These are phyloP conservation scores for Colletotrichum melonis DNA, from an alignment of 2,329 filamentous ascomycete genomes.

Conservation along the genomic window DNA sequence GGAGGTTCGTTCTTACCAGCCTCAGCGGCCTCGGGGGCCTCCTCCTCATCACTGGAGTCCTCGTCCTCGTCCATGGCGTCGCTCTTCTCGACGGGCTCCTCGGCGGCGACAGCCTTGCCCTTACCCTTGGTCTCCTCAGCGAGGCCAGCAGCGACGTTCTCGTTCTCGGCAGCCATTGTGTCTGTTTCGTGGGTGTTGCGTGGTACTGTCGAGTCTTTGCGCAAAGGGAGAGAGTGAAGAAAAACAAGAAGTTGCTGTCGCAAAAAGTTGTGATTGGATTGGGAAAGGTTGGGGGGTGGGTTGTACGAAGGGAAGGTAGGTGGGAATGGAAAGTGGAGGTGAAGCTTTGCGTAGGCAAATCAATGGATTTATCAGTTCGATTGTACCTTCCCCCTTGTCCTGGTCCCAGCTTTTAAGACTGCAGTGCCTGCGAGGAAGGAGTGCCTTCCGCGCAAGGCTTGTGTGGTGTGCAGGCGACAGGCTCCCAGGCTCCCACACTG, in stretches of 20 bases:
- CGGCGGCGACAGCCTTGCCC: constrained; percentile 77
- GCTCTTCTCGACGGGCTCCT: constrained; percentile 63
- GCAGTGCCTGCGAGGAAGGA: neutral
- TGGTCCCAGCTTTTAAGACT: constrained; percentile 31
- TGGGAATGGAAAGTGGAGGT: constrained; percentile 29
- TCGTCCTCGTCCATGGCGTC: constrained; percentile 81
- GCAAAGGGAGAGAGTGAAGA: neutral
- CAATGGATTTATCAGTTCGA: constrained; percentile 31
- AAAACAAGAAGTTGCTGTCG: neutral
- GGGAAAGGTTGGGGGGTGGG: neutral
- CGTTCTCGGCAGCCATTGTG: constrained; percentile 63
- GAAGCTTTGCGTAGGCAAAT: constrained; percentile 15
- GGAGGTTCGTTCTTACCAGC: constrained; percentile 35
- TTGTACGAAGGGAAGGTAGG: constrained; percentile 17
- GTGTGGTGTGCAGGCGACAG: constrained; percentile 18
- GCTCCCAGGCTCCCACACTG: neutral
- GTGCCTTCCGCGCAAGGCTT: constrained; percentile 4
- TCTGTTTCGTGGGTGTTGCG: constrained; percentile 34
- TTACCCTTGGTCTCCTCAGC: constrained; percentile 80
- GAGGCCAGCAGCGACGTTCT: constrained; percentile 52
- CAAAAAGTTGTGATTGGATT: constrained; percentile 2
- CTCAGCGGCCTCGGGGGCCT: constrained; percentile 58
- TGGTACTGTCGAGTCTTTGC: constrained; percentile 10
- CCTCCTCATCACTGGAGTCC: constrained; percentile 77
- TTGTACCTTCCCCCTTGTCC: constrained; percentile 30